Evolutionary conservation across 2,329 filamentous ascomycete species (phyloP), one percentile per base, ranked within the genome.

Genomic region (Trichoderma simmonsii): DNA sequence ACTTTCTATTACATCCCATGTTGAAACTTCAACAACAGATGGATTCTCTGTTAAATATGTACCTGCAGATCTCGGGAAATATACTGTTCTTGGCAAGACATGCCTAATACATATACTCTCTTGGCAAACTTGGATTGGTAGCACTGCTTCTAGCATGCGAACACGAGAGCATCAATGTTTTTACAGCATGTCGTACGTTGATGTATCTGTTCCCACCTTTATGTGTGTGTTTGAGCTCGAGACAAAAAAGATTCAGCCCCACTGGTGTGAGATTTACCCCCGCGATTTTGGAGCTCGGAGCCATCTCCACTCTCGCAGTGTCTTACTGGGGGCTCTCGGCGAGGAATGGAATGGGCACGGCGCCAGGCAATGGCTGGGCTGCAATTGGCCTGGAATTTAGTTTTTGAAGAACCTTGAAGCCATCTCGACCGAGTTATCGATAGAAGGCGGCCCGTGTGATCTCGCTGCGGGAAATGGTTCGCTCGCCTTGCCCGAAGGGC

Each of bases 281-380:
- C 67, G 43, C 67, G 67, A 70, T 62, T 62, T 62, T 51, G 14
- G 43, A 70, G 57, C 26, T 70, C 24, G 36, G 21, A 30, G 26
- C n/a, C 57, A 48, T 69, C 26, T 69, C 66, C 66, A 61, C 36
- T 32, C 28, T 36, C 18, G 57, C 56, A 54, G 32, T 32, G 32
- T 69, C 66, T 69, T 36, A 32, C 59, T 18, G 24, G 24, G 34
- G 39, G n/a, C 28, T 36, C 18, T 18, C 24, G 18, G n/a, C 11
- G 28, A 70, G 67, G 67, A 70, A 70, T 70, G 67, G 39, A 70
- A 70, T 70, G 67, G 28, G 36, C 39, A 28, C 26, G 66, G 36
- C 56, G 66, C 36, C 56, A 26, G 34, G 56, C 34, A 61, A 61
- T 69, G 36, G 66, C 51, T 66, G n/a, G 48, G 43, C 24, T 36